phyloP scores from a whole-genome alignment of 352 stramenopile genomes.

The Globisporangium parvum region DNA sequence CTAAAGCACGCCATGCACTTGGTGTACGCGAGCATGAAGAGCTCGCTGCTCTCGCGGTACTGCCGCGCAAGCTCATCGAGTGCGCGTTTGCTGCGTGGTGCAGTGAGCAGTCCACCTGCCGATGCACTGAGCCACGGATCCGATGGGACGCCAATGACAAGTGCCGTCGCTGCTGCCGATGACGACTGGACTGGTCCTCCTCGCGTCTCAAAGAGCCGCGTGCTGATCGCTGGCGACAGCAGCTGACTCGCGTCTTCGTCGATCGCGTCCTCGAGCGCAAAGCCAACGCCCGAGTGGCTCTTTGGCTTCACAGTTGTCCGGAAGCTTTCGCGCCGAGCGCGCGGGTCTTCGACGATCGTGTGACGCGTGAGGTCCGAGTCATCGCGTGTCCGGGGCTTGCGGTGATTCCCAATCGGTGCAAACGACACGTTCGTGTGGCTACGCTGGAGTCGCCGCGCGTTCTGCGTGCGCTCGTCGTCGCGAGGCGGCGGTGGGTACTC shows the following conservation, averaged over 20 bases:
- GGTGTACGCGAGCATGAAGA: slow-evolving; percentile 34
- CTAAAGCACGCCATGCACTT: slow-evolving; percentile 44
- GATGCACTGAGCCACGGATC: neutral
- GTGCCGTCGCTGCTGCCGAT: neutral
- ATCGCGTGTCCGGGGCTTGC: slow-evolving; percentile 24
- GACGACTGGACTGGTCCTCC: neutral
- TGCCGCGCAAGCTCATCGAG: slow-evolving; percentile 29
- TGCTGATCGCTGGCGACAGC: slow-evolving; percentile 2
- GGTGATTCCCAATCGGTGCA: slow-evolving; percentile 13
- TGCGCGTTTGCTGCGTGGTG: slow-evolving; percentile 21
- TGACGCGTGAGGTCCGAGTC: slow-evolving; percentile 30
- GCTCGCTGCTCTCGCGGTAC: slow-evolving; percentile 33
- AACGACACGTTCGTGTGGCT: slow-evolving; percentile 12
- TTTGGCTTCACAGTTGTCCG: slow-evolving; percentile 2
- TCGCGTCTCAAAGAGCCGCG: too few relatives aligned
- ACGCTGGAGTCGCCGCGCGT: slow-evolving; percentile 6
- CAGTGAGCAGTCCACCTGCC: neutral
- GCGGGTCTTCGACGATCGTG: slow-evolving; percentile 11
- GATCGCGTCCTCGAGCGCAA: neutral
- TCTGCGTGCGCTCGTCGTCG: neutral
- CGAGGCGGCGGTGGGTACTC: slow-evolving; percentile 28
- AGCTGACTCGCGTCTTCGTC: neutral
- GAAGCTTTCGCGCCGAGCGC: neutral
- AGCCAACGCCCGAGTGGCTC: slow-evolving; percentile 8
- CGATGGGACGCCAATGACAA: neutral